These are phyloP conservation scores for Magnaporthiopsis incrustans DNA, from an alignment of 2,329 filamentous ascomycete genomes.

Conservation along the genomic window DNA sequence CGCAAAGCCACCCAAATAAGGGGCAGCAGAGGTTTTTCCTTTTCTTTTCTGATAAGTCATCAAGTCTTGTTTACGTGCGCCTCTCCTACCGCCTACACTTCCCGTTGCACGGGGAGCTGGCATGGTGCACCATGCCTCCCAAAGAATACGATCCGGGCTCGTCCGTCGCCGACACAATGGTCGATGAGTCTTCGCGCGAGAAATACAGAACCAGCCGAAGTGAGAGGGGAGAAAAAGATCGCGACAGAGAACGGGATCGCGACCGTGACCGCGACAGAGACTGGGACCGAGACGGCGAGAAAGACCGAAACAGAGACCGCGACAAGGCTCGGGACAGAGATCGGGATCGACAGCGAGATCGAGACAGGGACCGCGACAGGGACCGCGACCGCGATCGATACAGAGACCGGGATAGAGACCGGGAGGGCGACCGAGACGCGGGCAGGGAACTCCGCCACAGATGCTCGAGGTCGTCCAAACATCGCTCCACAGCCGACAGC, in stretches of 20 bases:
- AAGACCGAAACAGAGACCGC: slow-evolving; percentile 9
- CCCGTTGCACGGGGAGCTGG: slow-evolving; percentile 10
- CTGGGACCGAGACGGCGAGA: slow-evolving; percentile 13
- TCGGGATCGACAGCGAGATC: slow-evolving; percentile 15
- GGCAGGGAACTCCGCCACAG: slow-evolving; percentile 29
- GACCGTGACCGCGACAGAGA: slow-evolving; percentile 24
- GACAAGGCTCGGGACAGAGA: slow-evolving; percentile 21
- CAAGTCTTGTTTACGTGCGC: not conserved
- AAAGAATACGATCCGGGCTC: slow-evolving; percentile 15
- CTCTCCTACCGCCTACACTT: not conserved
- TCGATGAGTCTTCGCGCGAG: slow-evolving; percentile 28
- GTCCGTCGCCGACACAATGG: slow-evolving; percentile 25
- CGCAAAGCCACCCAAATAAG: not conserved
- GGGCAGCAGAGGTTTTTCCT: not conserved
- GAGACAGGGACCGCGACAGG: slow-evolving; percentile 12
- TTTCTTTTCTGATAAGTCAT: not conserved
- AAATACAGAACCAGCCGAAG: slow-evolving; percentile 20
- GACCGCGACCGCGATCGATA: slow-evolving; percentile 10
- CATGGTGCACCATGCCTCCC: slow-evolving; percentile 21
- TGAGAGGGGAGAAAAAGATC: slow-evolving; percentile 14
- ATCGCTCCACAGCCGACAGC: slow-evolving; percentile 27
- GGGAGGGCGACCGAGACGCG: slow-evolving; percentile 16
- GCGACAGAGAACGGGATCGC: slow-evolving; percentile 12
- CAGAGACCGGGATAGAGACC: slow-evolving; percentile 17
- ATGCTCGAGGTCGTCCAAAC: slow-evolving; percentile 32